Base-by-base conservation (phyloP, 768 basidiomycete genomes). In the Pleurotus pulmonarius region DNA sequence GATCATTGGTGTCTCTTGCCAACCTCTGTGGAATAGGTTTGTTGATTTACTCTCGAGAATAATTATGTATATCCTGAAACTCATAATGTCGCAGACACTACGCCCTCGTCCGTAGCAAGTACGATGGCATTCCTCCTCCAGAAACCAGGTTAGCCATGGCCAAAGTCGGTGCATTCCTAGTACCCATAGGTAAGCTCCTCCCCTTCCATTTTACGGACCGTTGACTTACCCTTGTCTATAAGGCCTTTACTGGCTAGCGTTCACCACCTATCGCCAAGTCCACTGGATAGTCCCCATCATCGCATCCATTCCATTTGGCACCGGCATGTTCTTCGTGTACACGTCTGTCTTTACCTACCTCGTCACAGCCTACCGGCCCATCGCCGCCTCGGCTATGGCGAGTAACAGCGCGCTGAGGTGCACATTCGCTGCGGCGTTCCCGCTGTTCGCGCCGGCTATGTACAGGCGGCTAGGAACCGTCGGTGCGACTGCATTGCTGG, bases 341-440 rank as follows among this genome's bases (percentile, higher is more conserved):
- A 84, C 85, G 0, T 80, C 81, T 5, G 82, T 82, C 3, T 89
- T 88, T 69, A 86, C 82, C 3, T 89, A 88, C 69, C 75, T 88
- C 55, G 83, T 89, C 56, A 85, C 84, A 44, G 77, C 82, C 1
- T 89, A 88, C 65, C 73, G 81, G 22, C 82, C 86, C 6, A 84
- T 86, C 63, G 81, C 77, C 5, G 85, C 86, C 1, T 85, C 83
- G 44, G 87, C 86, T 3, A 80, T 89, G 70, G 86, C 85, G 4
- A 71, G 85, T 13, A 87, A 86, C 56, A 83, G 82, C 49, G 80
- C 84, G 15, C 68, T 86, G 60, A 79, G 86, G 46, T 85, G 82
- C 0, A 63, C 79, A 0, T 81, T 85, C 57, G 87, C 85, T 2
- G 84, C 82, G 0, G 77, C 76, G 2, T 87, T 88, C 67, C 87